phyloP scores from a whole-genome alignment of 257 asterid genomes.

The Scutellaria baicalensis region DNA sequence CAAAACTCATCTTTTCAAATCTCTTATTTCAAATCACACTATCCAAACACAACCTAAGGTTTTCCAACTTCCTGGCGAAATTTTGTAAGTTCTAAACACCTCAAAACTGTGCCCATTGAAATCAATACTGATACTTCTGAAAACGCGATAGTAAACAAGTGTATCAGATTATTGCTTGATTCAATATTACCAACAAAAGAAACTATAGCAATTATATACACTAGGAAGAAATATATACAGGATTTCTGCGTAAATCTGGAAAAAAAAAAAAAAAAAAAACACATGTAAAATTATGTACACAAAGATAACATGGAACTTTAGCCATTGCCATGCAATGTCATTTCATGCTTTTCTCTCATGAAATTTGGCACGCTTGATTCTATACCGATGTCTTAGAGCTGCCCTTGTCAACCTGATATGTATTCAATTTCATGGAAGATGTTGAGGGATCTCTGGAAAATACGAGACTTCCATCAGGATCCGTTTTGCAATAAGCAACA shows the following conservation, averaged over 20 bases:
- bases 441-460: conserved; percentile 35
- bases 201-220: background rate
- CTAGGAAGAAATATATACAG: background rate
- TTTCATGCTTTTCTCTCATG: background rate
- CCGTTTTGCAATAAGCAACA: conserved; percentile 37
- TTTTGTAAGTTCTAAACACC: too few species aligned
- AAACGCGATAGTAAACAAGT: too few species aligned
- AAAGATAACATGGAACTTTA: background rate
- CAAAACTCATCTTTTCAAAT: too few species aligned
- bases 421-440: conserved; percentile 21
- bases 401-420: conserved; percentile 18
- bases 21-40: too few species aligned
- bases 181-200: background rate
- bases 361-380: background rate
- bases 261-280: too few species aligned
- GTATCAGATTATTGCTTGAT: too few species aligned
- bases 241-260: background rate
- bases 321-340: too few species aligned
- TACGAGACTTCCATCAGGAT: conserved; percentile 57
- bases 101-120: too few species aligned
- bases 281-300: too few species aligned
- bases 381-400: background rate
- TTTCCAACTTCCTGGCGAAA: too few species aligned
- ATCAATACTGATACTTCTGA: too few species aligned
- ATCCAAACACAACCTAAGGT: too few species aligned